A percentile compares a stretch with the other conserved stretches of the same genome.
Conservation (phyloP, 208 protist genomes). For the Chromosphaera perkinsii region DNA sequence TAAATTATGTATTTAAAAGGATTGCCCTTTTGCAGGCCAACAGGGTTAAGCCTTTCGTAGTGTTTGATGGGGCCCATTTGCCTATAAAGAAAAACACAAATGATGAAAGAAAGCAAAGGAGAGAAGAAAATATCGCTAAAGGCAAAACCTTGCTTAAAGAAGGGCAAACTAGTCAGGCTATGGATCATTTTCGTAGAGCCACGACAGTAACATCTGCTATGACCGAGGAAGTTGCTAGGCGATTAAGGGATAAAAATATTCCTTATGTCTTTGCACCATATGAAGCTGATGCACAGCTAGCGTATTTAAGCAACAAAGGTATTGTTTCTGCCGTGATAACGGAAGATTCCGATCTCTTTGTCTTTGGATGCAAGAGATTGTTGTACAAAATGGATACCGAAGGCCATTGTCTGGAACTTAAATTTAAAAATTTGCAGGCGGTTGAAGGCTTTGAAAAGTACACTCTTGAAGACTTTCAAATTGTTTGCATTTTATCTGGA, state of each 20-base stretch:
- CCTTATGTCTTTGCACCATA: conserved; percentile 94
- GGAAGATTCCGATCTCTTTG: conserved; percentile 96
- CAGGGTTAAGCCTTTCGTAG: conserved; percentile 69
- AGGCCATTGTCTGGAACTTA: background rate
- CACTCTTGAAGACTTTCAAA: too few relatives aligned
- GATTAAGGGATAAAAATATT: conserved; percentile 39
- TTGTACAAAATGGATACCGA: conserved; percentile 23
- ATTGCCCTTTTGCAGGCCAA: conserved; percentile 60
- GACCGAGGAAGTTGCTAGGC: conserved; percentile 23
- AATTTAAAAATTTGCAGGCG: background rate
- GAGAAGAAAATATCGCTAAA: background rate
- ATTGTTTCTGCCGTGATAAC: conserved; percentile 84
- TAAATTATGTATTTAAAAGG: conserved; percentile 22
- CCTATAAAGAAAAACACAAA: conserved; percentile 73
- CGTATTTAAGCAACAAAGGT: conserved; percentile 77
- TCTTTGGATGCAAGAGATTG: conserved; percentile 67
- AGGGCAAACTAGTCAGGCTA: conserved; percentile 6
- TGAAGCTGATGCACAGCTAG: conserved; percentile 97
- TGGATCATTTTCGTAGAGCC: conserved; percentile 9
- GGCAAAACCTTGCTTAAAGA: conserved; percentile 27
- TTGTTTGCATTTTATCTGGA: too few relatives aligned
- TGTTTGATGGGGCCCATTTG: conserved; percentile 79
- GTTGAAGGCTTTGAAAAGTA: background rate
- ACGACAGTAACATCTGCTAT: background rate
- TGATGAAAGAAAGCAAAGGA: conserved; percentile 48